These are phyloP conservation scores for Colletotrichum camelliae DNA, from an alignment of 2,329 filamentous ascomycete species.

Conservation along the genomic window DNA sequence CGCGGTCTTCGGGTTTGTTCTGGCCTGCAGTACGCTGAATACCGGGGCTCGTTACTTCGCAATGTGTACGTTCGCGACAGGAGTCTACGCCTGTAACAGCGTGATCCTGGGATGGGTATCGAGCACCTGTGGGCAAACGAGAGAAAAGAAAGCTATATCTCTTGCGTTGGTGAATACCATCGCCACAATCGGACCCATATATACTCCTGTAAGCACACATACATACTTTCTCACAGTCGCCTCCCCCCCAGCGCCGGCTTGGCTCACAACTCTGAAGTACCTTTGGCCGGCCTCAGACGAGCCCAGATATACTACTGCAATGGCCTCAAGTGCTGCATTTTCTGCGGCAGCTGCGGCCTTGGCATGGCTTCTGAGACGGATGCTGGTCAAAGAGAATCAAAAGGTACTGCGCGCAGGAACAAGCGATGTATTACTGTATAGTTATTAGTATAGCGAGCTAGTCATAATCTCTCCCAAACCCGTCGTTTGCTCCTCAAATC, in stretches of 20 bases:
- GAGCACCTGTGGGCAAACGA: conserved; percentile 43
- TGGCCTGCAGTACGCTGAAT: conserved; percentile 33
- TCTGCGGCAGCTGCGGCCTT: conserved; percentile 26
- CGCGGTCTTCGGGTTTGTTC: conserved; percentile 44
- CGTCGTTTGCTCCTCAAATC: too few relatives aligned
- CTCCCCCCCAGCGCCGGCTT: not conserved
- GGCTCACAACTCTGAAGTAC: not conserved
- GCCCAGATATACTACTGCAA: conserved; percentile 20
- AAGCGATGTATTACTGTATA: not conserved
- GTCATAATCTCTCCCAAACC: too few relatives aligned
- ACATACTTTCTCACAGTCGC: not conserved
- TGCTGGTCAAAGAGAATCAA: conserved; percentile 23
- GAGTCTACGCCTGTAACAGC: conserved; percentile 44
- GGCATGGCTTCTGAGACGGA: conserved; percentile 24
- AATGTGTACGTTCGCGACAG: conserved; percentile 39
- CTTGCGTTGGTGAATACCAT: conserved; percentile 30
- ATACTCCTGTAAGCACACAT: conserved; percentile 5
- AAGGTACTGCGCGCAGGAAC: conserved; percentile 2
- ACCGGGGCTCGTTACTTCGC: conserved; percentile 35
- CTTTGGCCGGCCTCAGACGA: conserved; percentile 1
- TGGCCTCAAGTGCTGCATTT: conserved; percentile 22
- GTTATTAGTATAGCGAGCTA: not conserved
- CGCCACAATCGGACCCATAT: conserved; percentile 21
- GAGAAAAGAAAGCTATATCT: conserved; percentile 47
- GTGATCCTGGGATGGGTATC: conserved; percentile 48